Evolutionary conservation across 73 alveolate species (phyloP), one percentile per base, ranked within the genome.

Genomic region (Strombidium stylifer): DNA sequence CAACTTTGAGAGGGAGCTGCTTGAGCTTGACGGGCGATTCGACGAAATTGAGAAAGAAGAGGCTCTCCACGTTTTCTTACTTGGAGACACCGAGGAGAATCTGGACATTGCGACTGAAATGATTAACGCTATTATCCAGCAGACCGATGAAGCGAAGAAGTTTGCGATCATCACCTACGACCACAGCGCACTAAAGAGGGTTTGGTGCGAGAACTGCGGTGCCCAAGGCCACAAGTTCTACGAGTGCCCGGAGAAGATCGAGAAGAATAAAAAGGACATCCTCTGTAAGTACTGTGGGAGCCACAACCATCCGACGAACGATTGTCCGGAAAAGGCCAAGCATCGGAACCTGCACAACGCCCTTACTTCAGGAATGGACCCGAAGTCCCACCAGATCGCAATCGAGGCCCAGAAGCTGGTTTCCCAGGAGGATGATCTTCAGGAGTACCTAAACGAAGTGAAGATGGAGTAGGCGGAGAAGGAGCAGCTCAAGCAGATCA

Each of bases 201-300:
- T 51, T 3, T 83, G 94, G 93, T 92, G 98, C 53, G 96, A 92
- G 59, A 55, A 59, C 61, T 92, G 98, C 44, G 97, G 98, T 10
- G 94, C 85, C 62, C 70, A 85, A 75, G 98, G 98, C 11, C 98
- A 92, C 70, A 84, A 84, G 60, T 62, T 66, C 40, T 91, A 87
- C 79, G 93, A 83, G n/a, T 92, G 98, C 55, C 97, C 98, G 4
- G 76, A 66, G 37, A 78, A 84, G 54, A 50, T 81, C 25, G 21
- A 48, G 3, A 68, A 78, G 53, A 41, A 36, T 15, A 77, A 77
- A 68, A 65, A 69, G 7, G 81, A 65, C 34, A 81, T 82, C 34
- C 47, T 44, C n/a, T 92, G 98, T 51, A 86, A 73, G 47, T 70
- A 73, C 46, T 92, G 98, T 53, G 95, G 93, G 15, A 85, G 81